Conservation (phyloP, 345 rosid genomes). For the Murraya paniculata region DNA sequence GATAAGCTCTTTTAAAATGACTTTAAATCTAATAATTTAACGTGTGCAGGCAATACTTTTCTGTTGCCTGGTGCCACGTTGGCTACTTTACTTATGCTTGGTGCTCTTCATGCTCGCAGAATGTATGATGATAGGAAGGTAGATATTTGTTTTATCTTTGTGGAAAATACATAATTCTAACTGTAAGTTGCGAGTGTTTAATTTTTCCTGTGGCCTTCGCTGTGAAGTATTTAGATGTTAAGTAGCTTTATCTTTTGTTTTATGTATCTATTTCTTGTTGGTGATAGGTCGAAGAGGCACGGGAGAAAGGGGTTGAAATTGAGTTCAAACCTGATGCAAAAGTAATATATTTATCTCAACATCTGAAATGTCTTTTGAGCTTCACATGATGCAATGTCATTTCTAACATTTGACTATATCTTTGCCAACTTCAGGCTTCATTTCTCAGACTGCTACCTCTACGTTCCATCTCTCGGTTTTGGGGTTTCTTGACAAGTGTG, state of each 20-base stretch:
- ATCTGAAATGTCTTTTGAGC: background rate
- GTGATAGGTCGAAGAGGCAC: slow-evolving; percentile 74
- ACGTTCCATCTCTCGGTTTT: slow-evolving; percentile 78
- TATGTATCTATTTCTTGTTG: slow-evolving; percentile 9
- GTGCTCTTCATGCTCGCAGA: slow-evolving; percentile 92
- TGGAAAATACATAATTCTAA: background rate
- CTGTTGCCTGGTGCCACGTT: slow-evolving; percentile 86
- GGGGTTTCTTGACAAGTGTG: slow-evolving; percentile 71
- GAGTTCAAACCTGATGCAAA: slow-evolving; percentile 82
- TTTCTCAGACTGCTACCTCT: slow-evolving; percentile 76
- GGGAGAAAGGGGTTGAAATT: slow-evolving; percentile 69
- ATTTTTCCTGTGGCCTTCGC: background rate
- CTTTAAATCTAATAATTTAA: background rate
- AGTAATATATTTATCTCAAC: slow-evolving; percentile 31
- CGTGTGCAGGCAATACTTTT: slow-evolving; percentile 54
- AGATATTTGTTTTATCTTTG: background rate
- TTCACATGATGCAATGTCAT: slow-evolving; percentile 3
- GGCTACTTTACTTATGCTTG: slow-evolving; percentile 93
- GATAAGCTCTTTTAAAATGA: background rate
- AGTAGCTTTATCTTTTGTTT: background rate
- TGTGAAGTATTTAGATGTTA: background rate
- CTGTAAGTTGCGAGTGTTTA: background rate
- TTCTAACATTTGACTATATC: slow-evolving; percentile 11
- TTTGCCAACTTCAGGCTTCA: slow-evolving; percentile 55
- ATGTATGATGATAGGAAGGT: slow-evolving; percentile 91